Base-by-base conservation (phyloP, 371 early-diverging fungal species). In the Rhizopus arrhizus region DNA sequence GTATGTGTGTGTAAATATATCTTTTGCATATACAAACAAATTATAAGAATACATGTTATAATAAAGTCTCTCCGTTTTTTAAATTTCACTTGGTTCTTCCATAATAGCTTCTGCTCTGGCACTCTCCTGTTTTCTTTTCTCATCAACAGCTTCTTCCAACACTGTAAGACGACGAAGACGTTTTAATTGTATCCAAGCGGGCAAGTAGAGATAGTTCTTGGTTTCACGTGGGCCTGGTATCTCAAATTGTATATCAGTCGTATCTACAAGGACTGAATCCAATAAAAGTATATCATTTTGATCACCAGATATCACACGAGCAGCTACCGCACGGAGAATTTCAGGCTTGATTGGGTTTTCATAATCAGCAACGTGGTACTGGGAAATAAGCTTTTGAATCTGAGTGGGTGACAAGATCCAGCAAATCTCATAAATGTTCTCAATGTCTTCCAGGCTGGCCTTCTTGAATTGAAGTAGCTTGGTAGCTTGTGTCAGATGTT, bases 401-500 rank as follows among this genome's bases (percentile, higher is more conserved):
- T 97, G 97, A 2, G 93, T 89, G 3, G 95, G 90, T 61, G 93
- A 95, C 53, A 98, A 81, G 68, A 95, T 82, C 87, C 93, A 95
- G 77, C 97, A 97, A 38, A 95, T 92, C 64, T 96, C 97, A 58
- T 95, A 95, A 59, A 98, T 92, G 47, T 92, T 92, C 60, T 96
- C 95, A 53, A 97, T 90, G 67, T 98, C 96, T 61, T 90, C 88
- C 56, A 91, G 78, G 2, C 94, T 88, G 4, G 91, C 85, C 84
- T 98, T 98, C 72, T 94, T 94, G 71, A 96, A 85, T 67, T 95
- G 96, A 56, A 98, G 73, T 33, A 98, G 74, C 76, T 97, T 97
- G 43, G 95, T 95, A 1, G 95, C 91, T 73, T 98, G 96, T 81
- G 95, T 85, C 62, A 98, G 75, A 51, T 91, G 92, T 71, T 96